These are phyloP conservation scores for Podospora australis DNA, from an alignment of 495 filamentous ascomycete species.

Conservation along the genomic window DNA sequence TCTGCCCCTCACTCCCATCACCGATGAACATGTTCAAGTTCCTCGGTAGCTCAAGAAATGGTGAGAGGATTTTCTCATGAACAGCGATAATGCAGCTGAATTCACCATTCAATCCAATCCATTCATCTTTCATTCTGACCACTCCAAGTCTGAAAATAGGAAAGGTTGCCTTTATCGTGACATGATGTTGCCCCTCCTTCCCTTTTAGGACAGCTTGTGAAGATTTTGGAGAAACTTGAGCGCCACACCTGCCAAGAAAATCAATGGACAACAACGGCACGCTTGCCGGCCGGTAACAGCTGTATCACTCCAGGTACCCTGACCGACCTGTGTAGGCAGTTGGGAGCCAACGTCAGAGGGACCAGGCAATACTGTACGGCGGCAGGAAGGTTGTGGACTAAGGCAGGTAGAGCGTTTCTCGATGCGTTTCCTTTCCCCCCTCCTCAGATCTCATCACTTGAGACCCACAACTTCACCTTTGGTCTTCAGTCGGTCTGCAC, in stretches of 20 bases:
- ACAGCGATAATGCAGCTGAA: neutral
- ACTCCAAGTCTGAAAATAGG: no score
- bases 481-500: neutral
- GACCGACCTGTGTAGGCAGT: constrained; percentile 1
- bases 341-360: neutral
- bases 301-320: neutral
- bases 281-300: neutral
- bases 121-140: no score
- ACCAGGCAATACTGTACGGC: neutral
- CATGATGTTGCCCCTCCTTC: constrained; percentile 8
- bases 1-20: neutral
- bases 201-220: neutral
- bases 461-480: constrained; percentile 6
- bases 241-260: neutral
- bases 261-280: neutral
- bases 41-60: no score
- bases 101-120: no score
- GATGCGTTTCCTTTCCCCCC: constrained; percentile 17
- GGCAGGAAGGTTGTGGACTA: constrained; percentile 2
- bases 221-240: no score
- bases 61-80: neutral
- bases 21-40: neutral
- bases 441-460: constrained; percentile 11
- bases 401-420: constrained; percentile 5
- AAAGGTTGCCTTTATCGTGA: no score